Evolutionary conservation across 306 rosid genomes (phyloP), one percentile per base, ranked within the genome.

Genomic region (Vicia villosa): DNA sequence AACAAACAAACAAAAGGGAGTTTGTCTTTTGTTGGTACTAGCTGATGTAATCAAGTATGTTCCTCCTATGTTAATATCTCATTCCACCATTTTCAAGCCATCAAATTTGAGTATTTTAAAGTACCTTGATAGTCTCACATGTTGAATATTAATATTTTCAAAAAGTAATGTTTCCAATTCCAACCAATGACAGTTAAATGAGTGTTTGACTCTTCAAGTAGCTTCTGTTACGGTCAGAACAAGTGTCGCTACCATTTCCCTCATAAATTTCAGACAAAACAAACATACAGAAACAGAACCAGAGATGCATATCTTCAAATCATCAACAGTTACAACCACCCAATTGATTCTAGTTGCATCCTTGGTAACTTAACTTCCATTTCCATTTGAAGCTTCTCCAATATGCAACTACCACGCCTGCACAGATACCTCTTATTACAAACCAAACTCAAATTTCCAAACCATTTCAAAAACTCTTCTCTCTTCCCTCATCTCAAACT

Each of bases 401-500:
- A 8, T 60, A 59, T 59, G 34, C 26, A 34, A 5, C 10, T 1
- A 0, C n/a, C 66, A 60, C 4, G 15, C 0, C 14, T 60, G 46
- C 45, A 34, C 46, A 36, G 15, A 2, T 3, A 8, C 65, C 65
- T 32, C 41, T 7, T 60, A 34, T 61, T 83, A 69, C 82, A 42
- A 34, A n/a, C 68, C 87, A 4, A 86, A 86, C 36, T 68, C 82
- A 74, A 24, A 57, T 8, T 86, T 34, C 61, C 51, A 76, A n/a
- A 28, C 81, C 76, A 80, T 76, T 64, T 69, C 80, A 21, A 74
- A 74, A 1, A 8, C 40, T 37, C 82, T 87, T 32, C 76, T 87
- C 57, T 65, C 86, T 3, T 55, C 77, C 43, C 84, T 90, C 4
- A 56, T 83, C 63, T 70, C 85, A 74, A 79, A 79, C 80, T 74